These are phyloP conservation scores for Nannochloropsis salina DNA, from an alignment of 108 stramenopile species.

Conservation along the genomic window DNA sequence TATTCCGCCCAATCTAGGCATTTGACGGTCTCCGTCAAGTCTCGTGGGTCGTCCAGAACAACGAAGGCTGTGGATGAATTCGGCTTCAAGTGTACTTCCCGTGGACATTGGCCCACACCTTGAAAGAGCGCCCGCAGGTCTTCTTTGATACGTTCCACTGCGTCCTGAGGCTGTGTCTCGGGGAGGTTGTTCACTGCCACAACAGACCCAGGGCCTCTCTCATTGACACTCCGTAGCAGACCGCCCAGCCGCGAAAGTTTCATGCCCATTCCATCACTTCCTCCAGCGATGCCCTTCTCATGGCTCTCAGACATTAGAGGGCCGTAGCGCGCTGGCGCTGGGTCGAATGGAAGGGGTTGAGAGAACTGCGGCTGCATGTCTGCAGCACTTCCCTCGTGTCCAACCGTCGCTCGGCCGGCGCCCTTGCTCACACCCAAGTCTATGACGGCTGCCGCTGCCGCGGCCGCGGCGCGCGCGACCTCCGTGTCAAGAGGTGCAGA, in stretches of 20 bases:
- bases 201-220: background rate
- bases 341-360: background rate
- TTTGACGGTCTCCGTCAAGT: background rate
- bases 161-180: background rate
- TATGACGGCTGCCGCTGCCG: background rate
- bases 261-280: background rate
- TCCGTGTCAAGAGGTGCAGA: background rate
- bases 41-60: background rate
- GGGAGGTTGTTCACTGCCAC: slow-evolving; percentile 8
- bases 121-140: background rate
- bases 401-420: background rate
- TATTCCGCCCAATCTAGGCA: background rate
- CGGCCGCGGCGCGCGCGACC: background rate
- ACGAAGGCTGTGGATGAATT: background rate
- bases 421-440: background rate
- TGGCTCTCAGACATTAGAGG: background rate
- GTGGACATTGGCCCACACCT: background rate
- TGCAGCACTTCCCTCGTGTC: background rate
- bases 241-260: slow-evolving; percentile 3
- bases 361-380: background rate
- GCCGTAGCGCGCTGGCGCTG: background rate
- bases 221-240: background rate
- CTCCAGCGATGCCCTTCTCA: background rate
- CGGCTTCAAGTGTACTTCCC: background rate
- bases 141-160: background rate